Conservation (phyloP, 441 rosid genomes). For the Dalechampia spathulata region DNA sequence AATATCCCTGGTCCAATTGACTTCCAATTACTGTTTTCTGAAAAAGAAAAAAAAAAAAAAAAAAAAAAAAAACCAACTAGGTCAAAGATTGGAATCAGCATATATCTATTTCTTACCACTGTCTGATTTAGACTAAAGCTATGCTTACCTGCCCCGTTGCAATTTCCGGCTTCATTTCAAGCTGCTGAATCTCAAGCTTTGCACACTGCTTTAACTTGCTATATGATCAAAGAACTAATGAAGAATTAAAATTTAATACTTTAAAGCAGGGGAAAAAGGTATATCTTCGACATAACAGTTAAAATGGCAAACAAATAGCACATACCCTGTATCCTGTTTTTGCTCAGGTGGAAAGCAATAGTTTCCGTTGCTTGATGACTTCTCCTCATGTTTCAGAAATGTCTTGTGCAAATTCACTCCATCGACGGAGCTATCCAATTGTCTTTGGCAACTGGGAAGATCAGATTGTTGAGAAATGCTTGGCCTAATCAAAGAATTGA, state of each 20-base stretch:
- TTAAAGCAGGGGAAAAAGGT: neutral
- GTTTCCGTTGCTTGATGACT: constrained; percentile 11
- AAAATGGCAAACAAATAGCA: neutral
- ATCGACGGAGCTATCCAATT: constrained; percentile 13
- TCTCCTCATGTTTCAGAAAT: constrained; percentile 24
- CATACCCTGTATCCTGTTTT: constrained; percentile 28
- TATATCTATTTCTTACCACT: neutral
- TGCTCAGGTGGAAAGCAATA: constrained; percentile 18
- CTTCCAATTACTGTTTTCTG: constrained; percentile 28
- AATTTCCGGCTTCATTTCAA: constrained; percentile 25
- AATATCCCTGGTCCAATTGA: constrained; percentile 23
- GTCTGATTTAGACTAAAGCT: neutral
- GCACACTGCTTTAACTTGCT: constrained; percentile 33
- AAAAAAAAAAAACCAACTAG: no score
- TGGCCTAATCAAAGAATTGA: constrained; percentile 19
- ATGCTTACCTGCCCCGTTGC: constrained; percentile 36
- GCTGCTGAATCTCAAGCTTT: constrained; percentile 20
- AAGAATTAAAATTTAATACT: neutral
- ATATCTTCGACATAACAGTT: neutral
- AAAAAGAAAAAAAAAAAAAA: neutral
- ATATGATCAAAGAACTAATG: constrained; percentile 17
- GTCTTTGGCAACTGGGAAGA: constrained; percentile 3
- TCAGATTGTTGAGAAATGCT: constrained; percentile 13
- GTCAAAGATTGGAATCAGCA: neutral
- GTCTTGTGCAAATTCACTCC: constrained; percentile 16